Evolutionary conservation across 2,329 filamentous ascomycete genomes (phyloP), one percentile per base, ranked within the genome.

Genomic region (Alternaria incomplexa): DNA sequence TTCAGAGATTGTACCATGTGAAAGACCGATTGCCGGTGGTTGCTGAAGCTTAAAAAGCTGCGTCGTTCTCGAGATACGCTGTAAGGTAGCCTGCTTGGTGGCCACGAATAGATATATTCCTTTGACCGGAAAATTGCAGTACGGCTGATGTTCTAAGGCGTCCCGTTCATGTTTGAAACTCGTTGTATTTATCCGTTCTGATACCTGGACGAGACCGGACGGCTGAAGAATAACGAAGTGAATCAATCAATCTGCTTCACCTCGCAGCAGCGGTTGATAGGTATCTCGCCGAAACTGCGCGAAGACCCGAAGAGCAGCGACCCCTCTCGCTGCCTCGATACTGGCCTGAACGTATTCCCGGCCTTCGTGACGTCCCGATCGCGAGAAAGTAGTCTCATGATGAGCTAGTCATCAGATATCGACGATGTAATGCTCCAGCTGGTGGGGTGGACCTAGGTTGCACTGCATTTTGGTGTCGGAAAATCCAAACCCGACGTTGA

Each of bases 391-490:
- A 22, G 23, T 25, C 11, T 20, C 32, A 20, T 23, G 54, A 48
- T 46, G 12, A 43, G 32, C 54, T 62, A 46, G 17, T 28, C 25
- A 44, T 26, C 51, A 36, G 23, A 45, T 48, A 47, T 32, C 47
- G 40, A 52, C 44, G 43, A 53, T 54, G 23, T 47, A 17, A 30
- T 25, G 28, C 40, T 36, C 28, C 45, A 22, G 17, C 40, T 32
- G 40, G 59, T 58, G 59, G 59, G 40, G 59, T 58, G 59, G 59
- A 62, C 23, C 48, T 47, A 13, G 17, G 59, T 58, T 62, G 48
- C 59, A 54, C 52, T 53, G 15, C 44, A 58, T 30, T 53, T 40
- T 62, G 47, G 48, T 53, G 15, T 51, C 59, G 59, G 59, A 58
- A 32, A 54, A 62, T 62, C 59, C 58, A 45, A 22, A 53, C 47